Percentiles rank a stretch among this genome's conserved stretches.
phyloP scores from a whole-genome alignment of 371 early-diverging fungal genomes.

The Lichtheimia ramosa region DNA sequence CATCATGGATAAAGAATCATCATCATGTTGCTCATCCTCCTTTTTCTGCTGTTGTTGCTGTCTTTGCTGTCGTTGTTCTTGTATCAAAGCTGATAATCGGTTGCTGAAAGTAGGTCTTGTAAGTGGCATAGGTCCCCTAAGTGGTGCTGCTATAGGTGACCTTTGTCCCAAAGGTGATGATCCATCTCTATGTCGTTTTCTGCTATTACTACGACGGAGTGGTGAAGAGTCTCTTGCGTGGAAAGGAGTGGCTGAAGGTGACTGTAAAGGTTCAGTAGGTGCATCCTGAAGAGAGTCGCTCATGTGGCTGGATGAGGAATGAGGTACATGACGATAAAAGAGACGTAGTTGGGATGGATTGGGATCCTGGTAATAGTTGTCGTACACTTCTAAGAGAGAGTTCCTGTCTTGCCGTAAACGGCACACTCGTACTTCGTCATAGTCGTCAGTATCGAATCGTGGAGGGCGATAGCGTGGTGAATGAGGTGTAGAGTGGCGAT shows the following conservation, averaged over 20 bases:
- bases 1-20: too few species aligned
- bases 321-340: conserved; percentile 6
- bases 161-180: background rate
- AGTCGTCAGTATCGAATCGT: conserved; percentile 8
- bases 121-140: background rate
- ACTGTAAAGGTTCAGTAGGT: conserved; percentile 15
- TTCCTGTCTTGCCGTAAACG: conserved; percentile 7
- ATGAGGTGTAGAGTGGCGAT: conserved; percentile 1
- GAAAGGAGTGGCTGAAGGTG: too few species aligned
- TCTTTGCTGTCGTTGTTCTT: too few species aligned
- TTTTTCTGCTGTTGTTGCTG: too few species aligned
- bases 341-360: conserved; percentile 7
- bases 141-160: background rate
- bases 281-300: conserved; percentile 17
- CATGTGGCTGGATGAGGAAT: background rate
- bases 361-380: conserved; percentile 7
- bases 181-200: too few species aligned
- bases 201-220: too few species aligned
- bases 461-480: background rate
- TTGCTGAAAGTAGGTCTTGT: too few species aligned
- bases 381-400: conserved; percentile 16
- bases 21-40: too few species aligned
- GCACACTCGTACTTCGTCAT: conserved; percentile 22
- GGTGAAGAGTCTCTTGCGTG: too few species aligned
- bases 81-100: too few species aligned